These are phyloP conservation scores for Arthroderma sp. DNA, from an alignment of 2,329 filamentous ascomycete species.

Conservation along the genomic window DNA sequence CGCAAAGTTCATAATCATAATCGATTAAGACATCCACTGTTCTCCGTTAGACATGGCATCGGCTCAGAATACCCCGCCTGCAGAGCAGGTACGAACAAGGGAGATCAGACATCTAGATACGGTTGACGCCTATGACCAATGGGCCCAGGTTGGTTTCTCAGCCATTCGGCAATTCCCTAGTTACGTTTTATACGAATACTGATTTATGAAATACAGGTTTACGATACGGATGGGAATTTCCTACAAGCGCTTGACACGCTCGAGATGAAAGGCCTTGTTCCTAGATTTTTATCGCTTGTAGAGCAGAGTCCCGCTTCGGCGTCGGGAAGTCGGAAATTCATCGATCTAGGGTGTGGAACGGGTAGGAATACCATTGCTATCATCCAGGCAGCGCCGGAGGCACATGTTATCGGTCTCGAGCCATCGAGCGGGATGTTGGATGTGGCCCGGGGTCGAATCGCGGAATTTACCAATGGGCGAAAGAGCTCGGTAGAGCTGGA, in stretches of 20 bases:
- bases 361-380: slow-evolving; percentile 49
- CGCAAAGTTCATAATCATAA: too few relatives aligned
- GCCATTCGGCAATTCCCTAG: background rate
- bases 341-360: slow-evolving; percentile 56
- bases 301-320: slow-evolving; percentile 5
- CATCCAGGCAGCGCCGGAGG: slow-evolving; percentile 12
- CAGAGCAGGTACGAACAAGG: background rate
- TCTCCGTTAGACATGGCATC: background rate
- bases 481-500: slow-evolving; percentile 7
- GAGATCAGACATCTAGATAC: slow-evolving; percentile 22
- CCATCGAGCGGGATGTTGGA: slow-evolving; percentile 45
- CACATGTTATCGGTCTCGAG: slow-evolving; percentile 42
- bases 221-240: slow-evolving; percentile 55
- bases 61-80: background rate
- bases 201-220: slow-evolving; percentile 27
- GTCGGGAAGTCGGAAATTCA: slow-evolving; percentile 25
- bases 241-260: slow-evolving; percentile 50
- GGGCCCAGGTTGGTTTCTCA: slow-evolving; percentile 20
- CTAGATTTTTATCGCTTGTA: slow-evolving; percentile 31
- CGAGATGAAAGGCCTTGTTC: slow-evolving; percentile 41
- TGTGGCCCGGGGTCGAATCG: slow-evolving; percentile 33
- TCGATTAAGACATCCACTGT: too few relatives aligned
- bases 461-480: slow-evolving; percentile 2
- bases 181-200: background rate
- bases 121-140: slow-evolving; percentile 26